Conservation (phyloP, 2,329 filamentous ascomycete genomes). For the Penicillium freii region DNA sequence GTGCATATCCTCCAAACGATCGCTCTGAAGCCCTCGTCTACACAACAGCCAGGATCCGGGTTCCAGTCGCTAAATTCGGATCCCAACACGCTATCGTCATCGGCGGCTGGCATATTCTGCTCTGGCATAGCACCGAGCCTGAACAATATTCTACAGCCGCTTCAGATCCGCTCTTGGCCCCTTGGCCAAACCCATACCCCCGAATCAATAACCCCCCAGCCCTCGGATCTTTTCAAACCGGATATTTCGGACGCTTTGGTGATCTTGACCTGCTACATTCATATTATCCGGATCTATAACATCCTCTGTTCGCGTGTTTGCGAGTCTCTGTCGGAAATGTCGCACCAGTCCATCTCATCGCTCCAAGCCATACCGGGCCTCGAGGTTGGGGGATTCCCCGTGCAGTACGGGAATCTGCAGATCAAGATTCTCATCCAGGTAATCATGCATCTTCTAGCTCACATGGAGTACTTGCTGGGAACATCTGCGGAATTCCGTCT, state of each 20-base stretch:
- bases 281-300: constrained; percentile 1
- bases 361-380: neutral
- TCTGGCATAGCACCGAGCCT: neutral
- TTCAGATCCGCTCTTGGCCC: neutral
- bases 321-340: constrained; percentile 1
- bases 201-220: neutral
- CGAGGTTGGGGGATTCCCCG: neutral
- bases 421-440: constrained; percentile 1
- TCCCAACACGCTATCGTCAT: neutral
- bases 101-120: neutral
- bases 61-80: neutral
- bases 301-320: neutral
- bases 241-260: neutral
- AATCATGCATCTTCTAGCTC: neutral
- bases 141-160: neutral
- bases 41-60: neutral
- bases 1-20: no score
- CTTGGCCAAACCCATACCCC: neutral
- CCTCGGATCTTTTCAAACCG: neutral
- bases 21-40: no score
- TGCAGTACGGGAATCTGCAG: constrained; percentile 1
- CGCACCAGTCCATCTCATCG: constrained; percentile 1
- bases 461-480: neutral
- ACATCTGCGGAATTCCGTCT: neutral
- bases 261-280: constrained; percentile 1